Evolutionary conservation across 2,329 filamentous ascomycete genomes (phyloP), one percentile per base, ranked within the genome.

Genomic region (Epichloe scottii): DNA sequence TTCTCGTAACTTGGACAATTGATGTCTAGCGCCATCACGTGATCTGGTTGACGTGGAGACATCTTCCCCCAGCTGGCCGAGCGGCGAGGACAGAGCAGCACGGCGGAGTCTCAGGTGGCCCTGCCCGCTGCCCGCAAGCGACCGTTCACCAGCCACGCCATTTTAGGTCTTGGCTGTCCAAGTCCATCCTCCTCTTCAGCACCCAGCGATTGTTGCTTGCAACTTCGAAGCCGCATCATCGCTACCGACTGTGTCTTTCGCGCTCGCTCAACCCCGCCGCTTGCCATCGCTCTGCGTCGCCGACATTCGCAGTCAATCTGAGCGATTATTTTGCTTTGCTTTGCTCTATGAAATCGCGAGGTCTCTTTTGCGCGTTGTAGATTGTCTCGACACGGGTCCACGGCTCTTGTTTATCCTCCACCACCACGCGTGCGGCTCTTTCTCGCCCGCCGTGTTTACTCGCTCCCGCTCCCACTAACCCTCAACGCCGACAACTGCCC

Each of bases 61-160:
- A 46, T 21, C 12, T 19, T 30, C 23, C 30, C 39, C 30, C 44
- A 23, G 19, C 21, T 23, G 23, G 23, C 23, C 23, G 26, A 26
- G 26, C 26, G 26, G 26, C 26, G 26, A 26, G 26, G 26, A 7
- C 26, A 8, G 26, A 30, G 26, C 21, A 26, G n/a, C 4, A 5
- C 14, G 19, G 23, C n/a, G 46, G n/a, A 40, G 17, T 42, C 39
- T 35, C 47, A 23, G 40, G 17, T n/a, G 12, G 21, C 30, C 30
- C 30, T 30, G 30, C 8, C 30, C 30, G 10, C 30, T 30, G 37
- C 40, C 42, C 42, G 51, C 51, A 55, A 46, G 49, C 46, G 51
- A 45, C 51, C 35, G 47, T 39, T 51, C 60, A 65, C 67, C 67
- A 69, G 67, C 67, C 67, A 69, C 67, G 62, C 62, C 62, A 62